Evolutionary conservation across 2,329 filamentous ascomycete species (phyloP).

Genomic region (Epichloe gansuensis): DNA sequence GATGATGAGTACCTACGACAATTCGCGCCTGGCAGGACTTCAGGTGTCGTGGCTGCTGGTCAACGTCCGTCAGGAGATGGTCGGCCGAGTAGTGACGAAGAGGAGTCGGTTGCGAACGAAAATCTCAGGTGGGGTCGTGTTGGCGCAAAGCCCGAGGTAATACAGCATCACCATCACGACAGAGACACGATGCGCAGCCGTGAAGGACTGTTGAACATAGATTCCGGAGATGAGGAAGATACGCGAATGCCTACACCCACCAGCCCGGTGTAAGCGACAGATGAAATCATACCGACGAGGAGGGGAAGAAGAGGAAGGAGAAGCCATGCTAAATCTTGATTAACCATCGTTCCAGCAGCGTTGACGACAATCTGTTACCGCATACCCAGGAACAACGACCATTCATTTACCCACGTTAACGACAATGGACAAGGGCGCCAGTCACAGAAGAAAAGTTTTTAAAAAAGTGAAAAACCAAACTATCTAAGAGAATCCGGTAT

Average conservation of each 20-base stretch:
- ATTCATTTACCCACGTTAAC: background rate
- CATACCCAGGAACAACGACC: background rate
- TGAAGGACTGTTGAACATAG: conserved; percentile 36
- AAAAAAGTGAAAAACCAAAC: background rate
- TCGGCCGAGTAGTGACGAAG: conserved; percentile 48
- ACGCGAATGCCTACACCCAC: conserved; percentile 13
- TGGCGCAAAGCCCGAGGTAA: conserved; percentile 37
- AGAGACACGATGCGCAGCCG: conserved; percentile 37
- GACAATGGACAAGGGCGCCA: too few relatives aligned
- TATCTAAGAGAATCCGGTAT: background rate
- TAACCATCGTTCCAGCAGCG: background rate
- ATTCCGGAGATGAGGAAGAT: conserved; percentile 22
- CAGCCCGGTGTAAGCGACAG: background rate
- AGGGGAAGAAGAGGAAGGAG: background rate
- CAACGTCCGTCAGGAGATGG: conserved; percentile 36
- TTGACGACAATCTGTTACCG: background rate
- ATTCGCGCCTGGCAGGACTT: conserved; percentile 19
- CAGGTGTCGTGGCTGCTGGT: conserved; percentile 17
- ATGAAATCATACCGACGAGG: background rate
- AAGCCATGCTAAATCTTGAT: background rate
- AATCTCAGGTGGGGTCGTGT: conserved; percentile 42
- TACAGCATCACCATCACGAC: conserved; percentile 40
- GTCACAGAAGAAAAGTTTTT: background rate
- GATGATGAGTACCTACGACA: conserved; percentile 66
- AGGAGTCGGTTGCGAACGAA: conserved; percentile 30